Percentiles rank a stretch among this genome's conserved stretches.
phyloP scores from a whole-genome alignment of 164 flowering plant species.

The Amborella trichopoda region DNA sequence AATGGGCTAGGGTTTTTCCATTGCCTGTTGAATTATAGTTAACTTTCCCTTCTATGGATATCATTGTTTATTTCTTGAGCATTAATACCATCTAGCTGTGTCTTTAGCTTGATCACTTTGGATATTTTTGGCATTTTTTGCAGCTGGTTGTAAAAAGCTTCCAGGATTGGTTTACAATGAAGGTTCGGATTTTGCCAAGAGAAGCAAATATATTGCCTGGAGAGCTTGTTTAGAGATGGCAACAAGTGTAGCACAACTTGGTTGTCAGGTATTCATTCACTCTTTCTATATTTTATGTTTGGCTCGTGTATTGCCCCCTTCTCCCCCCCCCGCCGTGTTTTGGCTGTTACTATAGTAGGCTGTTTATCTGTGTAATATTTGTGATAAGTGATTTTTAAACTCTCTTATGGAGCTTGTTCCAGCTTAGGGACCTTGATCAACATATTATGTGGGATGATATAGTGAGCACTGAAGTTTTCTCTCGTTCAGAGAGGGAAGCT shows the following conservation, averaged over 20 bases:
- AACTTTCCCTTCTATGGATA: no score
- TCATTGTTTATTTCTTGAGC: no score
- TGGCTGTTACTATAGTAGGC: no score
- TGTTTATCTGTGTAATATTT: not conserved
- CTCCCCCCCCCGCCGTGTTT: no score
- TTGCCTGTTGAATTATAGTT: no score
- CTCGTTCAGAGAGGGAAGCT: slow-evolving; percentile 42
- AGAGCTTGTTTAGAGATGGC: slow-evolving; percentile 76
- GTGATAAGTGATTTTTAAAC: not conserved
- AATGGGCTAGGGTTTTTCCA: no score
- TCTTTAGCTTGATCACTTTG: slow-evolving; percentile 9
- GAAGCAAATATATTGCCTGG: slow-evolving; percentile 67
- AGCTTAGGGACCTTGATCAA: slow-evolving; percentile 77
- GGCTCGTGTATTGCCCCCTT: no score
- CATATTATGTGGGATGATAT: slow-evolving; percentile 76
- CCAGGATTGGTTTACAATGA: slow-evolving; percentile 72
- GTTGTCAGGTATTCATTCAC: slow-evolving; percentile 46
- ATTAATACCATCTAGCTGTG: slow-evolving; percentile 1
- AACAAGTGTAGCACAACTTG: slow-evolving; percentile 56
- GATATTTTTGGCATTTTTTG: slow-evolving; percentile 24
- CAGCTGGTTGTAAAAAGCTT: slow-evolving; percentile 78
- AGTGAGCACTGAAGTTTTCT: slow-evolving; percentile 39
- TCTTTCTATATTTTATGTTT: not conserved
- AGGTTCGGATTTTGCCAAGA: slow-evolving; percentile 54
- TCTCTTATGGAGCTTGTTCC: slow-evolving; percentile 4